Evolutionary conservation across 208 protist genomes (phyloP), one percentile per base, ranked within the genome.

Genomic region (Leishmania lainsoni): DNA sequence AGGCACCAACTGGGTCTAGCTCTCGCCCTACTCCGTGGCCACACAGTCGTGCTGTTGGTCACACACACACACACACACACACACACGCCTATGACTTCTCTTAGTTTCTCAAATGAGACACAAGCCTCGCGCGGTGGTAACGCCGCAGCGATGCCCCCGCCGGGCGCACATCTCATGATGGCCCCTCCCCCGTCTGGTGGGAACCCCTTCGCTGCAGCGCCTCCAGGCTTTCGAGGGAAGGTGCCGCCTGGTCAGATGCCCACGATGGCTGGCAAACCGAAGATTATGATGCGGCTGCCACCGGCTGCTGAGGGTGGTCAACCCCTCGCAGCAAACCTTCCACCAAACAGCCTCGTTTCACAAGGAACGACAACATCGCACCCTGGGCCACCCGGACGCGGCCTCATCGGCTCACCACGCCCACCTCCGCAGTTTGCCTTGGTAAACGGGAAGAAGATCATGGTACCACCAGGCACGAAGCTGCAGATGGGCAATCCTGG

Each of bases 381-480:
- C 35, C 51, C 74, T 29, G 56, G 9, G 6, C 56, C 66, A 20
- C 54, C 66, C 5, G 75, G 73, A 17, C 45, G 45, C 69, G 10
- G 35, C 69, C 54, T 32, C 8, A 35, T 3, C 74, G 16, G 5
- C 20, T 10, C 63, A 29, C 66, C 48, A 2, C 20, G 4, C 66
- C 5, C 35, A 3, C 5, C 5, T 26, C 42, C 49, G 16, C 29
- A 29, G 52, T 87, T 85, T 48, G 66, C 80, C 8, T 49, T 81
- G 20, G 49, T 85, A 35, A 80, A 85, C 22, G 86, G 83, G 9
- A 82, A 88, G 52, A 85, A 85, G 68, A 69, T 88, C 22, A 78
- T 88, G 75, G 16, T 88, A 58, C 84, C 80, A 39, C 84, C 84
- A 5, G 84, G 84, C 14, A 59, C 71, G n/a, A 87, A 70, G 75